Evolutionary conservation across 2,329 filamentous ascomycete genomes (phyloP), one percentile per base, ranked within the genome.

Genomic region (Colletotrichum melonis): DNA sequence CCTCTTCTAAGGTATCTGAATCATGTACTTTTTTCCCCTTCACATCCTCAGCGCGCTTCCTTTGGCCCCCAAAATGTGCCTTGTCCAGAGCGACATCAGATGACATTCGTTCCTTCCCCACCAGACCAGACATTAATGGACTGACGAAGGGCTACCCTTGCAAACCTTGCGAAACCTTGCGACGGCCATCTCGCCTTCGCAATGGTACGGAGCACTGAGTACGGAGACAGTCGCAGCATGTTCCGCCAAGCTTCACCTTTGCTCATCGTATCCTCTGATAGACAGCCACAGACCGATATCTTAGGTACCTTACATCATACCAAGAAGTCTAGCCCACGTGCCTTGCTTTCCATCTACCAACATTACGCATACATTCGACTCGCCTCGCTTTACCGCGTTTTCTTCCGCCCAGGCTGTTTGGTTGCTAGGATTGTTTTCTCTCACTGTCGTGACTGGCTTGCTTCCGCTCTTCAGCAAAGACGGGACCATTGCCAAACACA

Each of bases 291-390:
- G 42, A 60, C 12, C 62, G 60, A 42, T 26, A 55, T 38, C 67
- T 42, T 16, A 19, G 38, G 38, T 42, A 19, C 5, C 38, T 42
- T 42, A 73, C 71, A 73, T 73, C 71, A 73, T 73, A 66, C 71
- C 71, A 73, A 71, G 67, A 35, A 46, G 19, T 42, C 26, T 11
- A 49, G 32, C 26, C 22, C 22, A 6, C 38, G 62, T 70, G 66
- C 55, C 70, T 32, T 73, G 59, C 28, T 70, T 70, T 60, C 67
- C 52, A 49, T 28, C 24, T 24, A 32, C 26, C 14, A 16, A 26
- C 12, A 24, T 42, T 35, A 52, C 38, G 8, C 16, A 49, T 14
- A 8, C 42, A 11, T 35, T 63, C 26, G 38, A 11, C 49, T 42
- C 58, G 16, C 24, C 35, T 55, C 46, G 16, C 49, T 19, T 55